These are phyloP conservation scores for Fusarium sterilihyphosum DNA, from an alignment of 2,329 filamentous ascomycete species.

Conservation along the genomic window DNA sequence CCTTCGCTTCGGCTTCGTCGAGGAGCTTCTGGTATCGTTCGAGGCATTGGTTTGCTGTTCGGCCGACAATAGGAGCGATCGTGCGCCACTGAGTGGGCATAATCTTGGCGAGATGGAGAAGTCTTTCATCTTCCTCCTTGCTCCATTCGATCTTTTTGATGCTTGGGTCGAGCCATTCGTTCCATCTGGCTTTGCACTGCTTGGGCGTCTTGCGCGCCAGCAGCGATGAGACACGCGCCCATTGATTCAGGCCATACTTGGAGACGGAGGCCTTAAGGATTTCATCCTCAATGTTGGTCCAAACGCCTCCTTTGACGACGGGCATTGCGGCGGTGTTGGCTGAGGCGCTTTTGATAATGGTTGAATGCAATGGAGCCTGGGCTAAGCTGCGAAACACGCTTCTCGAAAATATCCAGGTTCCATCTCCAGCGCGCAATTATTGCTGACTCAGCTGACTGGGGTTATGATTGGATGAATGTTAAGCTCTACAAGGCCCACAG, in stretches of 20 bases:
- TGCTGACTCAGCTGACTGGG: conserved; percentile 36
- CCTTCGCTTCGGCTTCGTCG: conserved; percentile 92
- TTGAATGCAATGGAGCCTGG: conserved; percentile 34
- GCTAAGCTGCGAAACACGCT: conserved; percentile 38
- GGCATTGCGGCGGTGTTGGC: conserved; percentile 62
- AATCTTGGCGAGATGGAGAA: conserved; percentile 94
- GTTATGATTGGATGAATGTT: conserved; percentile 18
- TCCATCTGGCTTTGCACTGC: conserved; percentile 99
- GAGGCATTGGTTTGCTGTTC: conserved; percentile 95
- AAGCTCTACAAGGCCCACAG: conserved; percentile 4
- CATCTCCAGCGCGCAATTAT: conserved; percentile 19
- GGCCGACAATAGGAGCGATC: conserved; percentile 94
- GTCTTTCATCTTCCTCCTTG: conserved; percentile 97
- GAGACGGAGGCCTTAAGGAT: conserved; percentile 96
- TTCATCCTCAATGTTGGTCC: conserved; percentile 88
- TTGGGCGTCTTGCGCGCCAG: conserved; percentile 97
- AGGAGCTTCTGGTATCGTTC: conserved; percentile 97
- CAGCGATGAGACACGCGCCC: conserved; percentile 97
- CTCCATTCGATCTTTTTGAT: conserved; percentile 99
- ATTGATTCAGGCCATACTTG: conserved; percentile 96
- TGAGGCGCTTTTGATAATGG: conserved; percentile 26
- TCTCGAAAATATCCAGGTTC: conserved; percentile 45
- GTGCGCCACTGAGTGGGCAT: conserved; percentile 99
- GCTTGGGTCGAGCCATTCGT: conserved; percentile 96
- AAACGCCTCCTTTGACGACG: conserved; percentile 78